These are phyloP conservation scores for Pestalotiopsis sp. DNA, from an alignment of 2,329 filamentous ascomycete genomes.

Conservation along the genomic window DNA sequence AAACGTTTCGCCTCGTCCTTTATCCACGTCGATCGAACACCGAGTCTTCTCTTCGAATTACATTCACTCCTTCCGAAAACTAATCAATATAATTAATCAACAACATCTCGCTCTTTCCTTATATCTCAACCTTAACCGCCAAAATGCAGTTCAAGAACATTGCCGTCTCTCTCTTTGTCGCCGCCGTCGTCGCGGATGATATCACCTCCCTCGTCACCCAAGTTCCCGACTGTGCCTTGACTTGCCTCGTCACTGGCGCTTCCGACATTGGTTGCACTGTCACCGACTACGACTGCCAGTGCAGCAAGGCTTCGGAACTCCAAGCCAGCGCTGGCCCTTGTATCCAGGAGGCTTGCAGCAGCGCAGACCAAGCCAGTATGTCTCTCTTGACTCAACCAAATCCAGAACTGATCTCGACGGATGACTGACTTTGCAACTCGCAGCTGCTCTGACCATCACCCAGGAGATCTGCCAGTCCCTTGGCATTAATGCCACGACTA, in stretches of 20 bases:
- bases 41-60: background rate
- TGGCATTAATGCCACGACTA: background rate
- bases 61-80: background rate
- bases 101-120: background rate
- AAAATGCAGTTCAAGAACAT: slow-evolving; percentile 23
- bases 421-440: background rate
- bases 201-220: slow-evolving; percentile 18
- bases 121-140: background rate
- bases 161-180: slow-evolving; percentile 17
- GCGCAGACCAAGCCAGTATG: slow-evolving; percentile 33
- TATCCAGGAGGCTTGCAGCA: slow-evolving; percentile 30
- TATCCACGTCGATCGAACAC: background rate
- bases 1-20: background rate
- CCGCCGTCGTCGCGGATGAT: slow-evolving; percentile 18
- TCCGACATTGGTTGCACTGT: slow-evolving; percentile 28
- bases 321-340: slow-evolving; percentile 34
- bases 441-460: slow-evolving; percentile 9
- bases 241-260: slow-evolving; percentile 31
- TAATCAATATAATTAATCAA: background rate
- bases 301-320: slow-evolving; percentile 31
- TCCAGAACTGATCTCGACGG: background rate
- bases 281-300: slow-evolving; percentile 35
- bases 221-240: slow-evolving; percentile 35
- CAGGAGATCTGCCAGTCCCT: slow-evolving; percentile 10
- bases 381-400: background rate